Base-by-base conservation (phyloP, 73 alveolate genomes). In the Paramecium pentaurelia region DNA sequence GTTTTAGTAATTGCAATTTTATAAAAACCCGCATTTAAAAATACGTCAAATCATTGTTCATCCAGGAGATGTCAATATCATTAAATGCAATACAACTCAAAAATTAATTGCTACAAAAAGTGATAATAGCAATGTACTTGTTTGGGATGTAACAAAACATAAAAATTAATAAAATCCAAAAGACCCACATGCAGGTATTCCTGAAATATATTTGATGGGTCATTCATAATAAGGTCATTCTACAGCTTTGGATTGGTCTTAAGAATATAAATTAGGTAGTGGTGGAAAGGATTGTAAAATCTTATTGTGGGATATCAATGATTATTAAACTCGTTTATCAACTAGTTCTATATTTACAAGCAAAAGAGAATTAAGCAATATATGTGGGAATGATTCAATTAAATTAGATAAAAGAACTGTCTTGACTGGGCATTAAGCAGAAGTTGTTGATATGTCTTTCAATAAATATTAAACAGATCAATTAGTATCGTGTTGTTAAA, bases 251-350 rank as follows among this genome's bases (percentile, higher is more conserved):
- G 94, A 89, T 71, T 89, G 94, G 94, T 77, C 85, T 0, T 16
- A 28, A 58, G 88, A 89, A 71, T 89, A 71, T 12, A 89, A 85
- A 89, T 27, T 89, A 38, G 84, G 94, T 6, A 71, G 94, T 73
- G 94, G 94, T 3, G 94, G 94, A 1, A 89, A 89, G 51, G 94
- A 89, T 89, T 32, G 60, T 34, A 89, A 30, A 27, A 83, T 89
- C 34, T 47, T 89, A 51, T 40, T 89, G 30, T 89, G 94, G 94
- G 94, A 89, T 71, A 83, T 89, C 0, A 83, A 54, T 42, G 94
- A 89, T 89, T 89, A 89, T 73, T 49, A 89, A 73, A 88, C 92
- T 27, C 70, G 84, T 58, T 60, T 89, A 37, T 64, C 94, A 10
- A 88, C 32, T 4, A 88, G 73, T 32, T 44, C 84, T 5, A 51